Conservation (phyloP, 2,329 filamentous ascomycete species). For the Plectosphaerella sp. region DNA sequence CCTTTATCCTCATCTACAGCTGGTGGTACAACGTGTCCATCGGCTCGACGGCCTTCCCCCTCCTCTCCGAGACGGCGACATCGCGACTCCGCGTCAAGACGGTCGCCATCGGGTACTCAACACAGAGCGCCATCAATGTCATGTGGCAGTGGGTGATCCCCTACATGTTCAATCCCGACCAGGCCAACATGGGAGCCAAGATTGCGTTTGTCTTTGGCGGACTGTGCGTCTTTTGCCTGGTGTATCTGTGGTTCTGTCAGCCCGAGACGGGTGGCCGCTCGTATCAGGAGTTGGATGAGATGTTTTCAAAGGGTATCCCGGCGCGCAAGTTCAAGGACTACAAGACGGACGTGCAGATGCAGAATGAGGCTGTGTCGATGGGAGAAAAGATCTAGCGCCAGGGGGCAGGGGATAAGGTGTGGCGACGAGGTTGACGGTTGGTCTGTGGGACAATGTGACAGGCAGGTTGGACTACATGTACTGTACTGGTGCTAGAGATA, state of each 20-base stretch:
- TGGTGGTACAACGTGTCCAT: conserved; percentile 35
- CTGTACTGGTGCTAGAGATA: too few relatives aligned
- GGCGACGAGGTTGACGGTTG: too few relatives aligned
- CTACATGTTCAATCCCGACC: conserved; percentile 16
- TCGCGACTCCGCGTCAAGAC: conserved; percentile 33
- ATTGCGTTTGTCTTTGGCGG: conserved; percentile 35
- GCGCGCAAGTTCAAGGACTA: conserved; percentile 19
- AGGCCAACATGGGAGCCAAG: conserved; percentile 29
- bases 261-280: conserved; percentile 25
- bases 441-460: too few relatives aligned
- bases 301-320: conserved; percentile 18
- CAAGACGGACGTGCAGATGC: conserved; percentile 8
- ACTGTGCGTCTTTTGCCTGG: conserved; percentile 20
- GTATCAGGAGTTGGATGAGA: conserved; percentile 20
- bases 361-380: conserved; percentile 1
- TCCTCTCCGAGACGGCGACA: conserved; percentile 32
- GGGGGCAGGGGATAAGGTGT: neutral
- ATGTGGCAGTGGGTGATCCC: conserved; percentile 14
- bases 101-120: conserved; percentile 28
- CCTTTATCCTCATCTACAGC: conserved; percentile 31
- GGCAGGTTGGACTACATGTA: too few relatives aligned
- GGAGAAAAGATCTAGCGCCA: neutral
- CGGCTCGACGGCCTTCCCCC: conserved; percentile 30
- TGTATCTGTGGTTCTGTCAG: conserved; percentile 29
- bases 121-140: conserved; percentile 19